Percentiles rank a stretch among this genome's conserved stretches.
Conservation (phyloP, 345 rosid genomes). For the Theobroma cacao region DNA sequence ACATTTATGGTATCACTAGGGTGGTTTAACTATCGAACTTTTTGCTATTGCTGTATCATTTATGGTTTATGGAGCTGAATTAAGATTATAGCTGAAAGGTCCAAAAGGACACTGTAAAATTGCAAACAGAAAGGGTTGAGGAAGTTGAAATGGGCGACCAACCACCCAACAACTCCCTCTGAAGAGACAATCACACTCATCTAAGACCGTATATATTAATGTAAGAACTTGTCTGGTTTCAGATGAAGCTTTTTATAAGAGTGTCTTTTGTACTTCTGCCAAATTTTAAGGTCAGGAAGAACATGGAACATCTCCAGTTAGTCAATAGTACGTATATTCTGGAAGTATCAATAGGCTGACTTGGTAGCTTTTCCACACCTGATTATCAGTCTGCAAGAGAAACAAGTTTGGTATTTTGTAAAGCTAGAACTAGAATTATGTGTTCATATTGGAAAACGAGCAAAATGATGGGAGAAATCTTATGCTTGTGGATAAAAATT, state of each 20-base stretch:
- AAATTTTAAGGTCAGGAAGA: not conserved
- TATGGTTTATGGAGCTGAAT: no score
- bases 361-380: not conserved
- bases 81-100: conserved; percentile 18
- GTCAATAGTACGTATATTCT: not conserved
- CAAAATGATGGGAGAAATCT: not conserved
- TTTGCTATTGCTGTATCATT: not conserved
- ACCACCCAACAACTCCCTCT: not conserved
- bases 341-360: not conserved
- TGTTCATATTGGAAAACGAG: not conserved
- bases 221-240: not conserved
- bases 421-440: not conserved
- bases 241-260: not conserved
- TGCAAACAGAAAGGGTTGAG: not conserved
- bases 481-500: not conserved
- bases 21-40: not conserved
- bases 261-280: not conserved
- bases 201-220: not conserved
- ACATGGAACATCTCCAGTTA: not conserved
- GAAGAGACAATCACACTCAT: not conserved
- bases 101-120: not conserved
- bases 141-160: not conserved
- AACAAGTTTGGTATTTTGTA: not conserved
- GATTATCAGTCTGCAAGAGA: not conserved
- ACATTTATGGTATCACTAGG: not conserved